A percentile compares a stretch with the other conserved stretches of the same genome.
Evolutionary conservation across 169 alveolate genomes (phyloP).

Genomic region (Cryptosporidium ryanae): DNA sequence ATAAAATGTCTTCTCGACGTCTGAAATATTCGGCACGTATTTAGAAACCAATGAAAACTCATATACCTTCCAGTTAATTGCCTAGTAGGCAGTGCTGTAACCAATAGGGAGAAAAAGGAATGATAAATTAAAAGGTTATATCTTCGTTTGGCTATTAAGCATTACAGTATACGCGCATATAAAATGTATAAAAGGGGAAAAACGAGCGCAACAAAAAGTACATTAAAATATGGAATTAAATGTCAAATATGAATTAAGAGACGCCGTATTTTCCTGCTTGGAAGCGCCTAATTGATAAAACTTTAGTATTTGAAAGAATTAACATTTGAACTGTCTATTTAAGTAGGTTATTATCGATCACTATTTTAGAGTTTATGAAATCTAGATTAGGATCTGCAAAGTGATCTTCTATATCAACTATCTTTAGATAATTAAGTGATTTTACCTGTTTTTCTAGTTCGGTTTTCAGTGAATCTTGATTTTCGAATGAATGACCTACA

Average conservation of each 20-base stretch:
- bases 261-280: constrained; percentile 59
- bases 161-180: no score
- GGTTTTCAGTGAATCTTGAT: not conserved
- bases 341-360: not conserved
- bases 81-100: not conserved
- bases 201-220: no score
- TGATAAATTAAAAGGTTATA: not conserved
- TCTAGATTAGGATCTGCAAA: constrained; percentile 13
- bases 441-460: not conserved
- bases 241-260: constrained; percentile 42
- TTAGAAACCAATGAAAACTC: constrained; percentile 2
- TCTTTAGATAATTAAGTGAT: not conserved
- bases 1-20: not conserved
- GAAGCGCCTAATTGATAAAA: constrained; percentile 22
- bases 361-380: not conserved
- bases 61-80: constrained; percentile 10
- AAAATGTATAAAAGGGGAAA: no score
- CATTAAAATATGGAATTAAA: not conserved
- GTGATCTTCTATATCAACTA: constrained; percentile 50
- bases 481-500: not conserved
- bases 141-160: no score
- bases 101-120: not conserved
- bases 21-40: not conserved
- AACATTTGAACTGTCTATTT: no score
- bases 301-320: constrained; percentile 1